A percentile compares a stretch with the other conserved stretches of the same genome.
These are phyloP conservation scores for Aureobasidium sp. DNA, from an alignment of 2,329 filamentous ascomycete genomes.

Conservation along the genomic window DNA sequence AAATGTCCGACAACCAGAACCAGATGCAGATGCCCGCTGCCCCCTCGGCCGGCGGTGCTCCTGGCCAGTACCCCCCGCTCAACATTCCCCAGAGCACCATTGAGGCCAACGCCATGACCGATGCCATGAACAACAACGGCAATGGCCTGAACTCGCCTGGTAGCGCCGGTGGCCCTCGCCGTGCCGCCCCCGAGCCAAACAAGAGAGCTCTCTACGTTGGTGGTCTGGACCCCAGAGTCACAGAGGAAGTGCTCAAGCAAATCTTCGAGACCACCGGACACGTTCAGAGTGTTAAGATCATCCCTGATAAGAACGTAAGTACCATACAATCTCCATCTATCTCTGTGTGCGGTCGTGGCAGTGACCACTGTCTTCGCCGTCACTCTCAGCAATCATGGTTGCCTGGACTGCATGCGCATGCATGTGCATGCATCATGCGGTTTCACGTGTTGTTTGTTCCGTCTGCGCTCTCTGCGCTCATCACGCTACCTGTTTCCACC, in stretches of 20 bases:
- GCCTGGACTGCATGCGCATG: constrained; percentile 9
- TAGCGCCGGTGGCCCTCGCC: constrained; percentile 72
- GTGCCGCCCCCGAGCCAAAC: constrained; percentile 93
- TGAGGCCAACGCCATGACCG: constrained; percentile 86
- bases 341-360: background rate
- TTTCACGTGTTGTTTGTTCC: constrained; percentile 7
- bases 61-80: constrained; percentile 69
- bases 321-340: constrained; percentile 6
- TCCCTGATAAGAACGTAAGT: constrained; percentile 98
- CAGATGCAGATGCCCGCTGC: constrained; percentile 60
- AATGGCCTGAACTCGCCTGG: constrained; percentile 72
- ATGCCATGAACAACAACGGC: constrained; percentile 62
- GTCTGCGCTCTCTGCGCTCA: background rate
- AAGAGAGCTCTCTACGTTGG: constrained; percentile 96
- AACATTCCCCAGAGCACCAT: constrained; percentile 92
- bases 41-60: constrained; percentile 58
- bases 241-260: constrained; percentile 90
- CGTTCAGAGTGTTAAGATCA: constrained; percentile 98
- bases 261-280: constrained; percentile 99
- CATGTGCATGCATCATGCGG: constrained; percentile 8
- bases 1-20: constrained; percentile 68
- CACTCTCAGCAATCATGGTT: constrained; percentile 1
- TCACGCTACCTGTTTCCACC: background rate
- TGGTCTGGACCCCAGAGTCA: constrained; percentile 87
- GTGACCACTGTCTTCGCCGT: constrained; percentile 14